phyloP scores from a whole-genome alignment of 306 rosid genomes.

The Clitoria ternatea region DNA sequence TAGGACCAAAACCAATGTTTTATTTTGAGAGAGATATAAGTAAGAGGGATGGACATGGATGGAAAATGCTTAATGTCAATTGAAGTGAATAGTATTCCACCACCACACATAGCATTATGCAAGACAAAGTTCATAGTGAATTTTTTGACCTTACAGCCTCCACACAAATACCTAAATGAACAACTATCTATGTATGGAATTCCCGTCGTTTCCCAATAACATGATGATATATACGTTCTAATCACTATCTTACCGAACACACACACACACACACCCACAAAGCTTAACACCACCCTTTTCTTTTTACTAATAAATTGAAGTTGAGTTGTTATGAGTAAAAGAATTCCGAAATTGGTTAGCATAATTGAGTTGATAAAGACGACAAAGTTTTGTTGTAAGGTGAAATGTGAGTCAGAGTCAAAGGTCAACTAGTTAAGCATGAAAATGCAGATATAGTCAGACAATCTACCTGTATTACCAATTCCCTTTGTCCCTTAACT shows the following conservation, averaged over 20 bases:
- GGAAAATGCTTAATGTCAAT: slow-evolving; percentile 29
- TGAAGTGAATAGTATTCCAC: slow-evolving; percentile 61
- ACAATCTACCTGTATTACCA: slow-evolving; percentile 38
- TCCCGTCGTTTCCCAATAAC: slow-evolving; percentile 49
- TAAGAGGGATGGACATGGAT: slow-evolving; percentile 20
- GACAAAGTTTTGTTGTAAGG: slow-evolving; percentile 17
- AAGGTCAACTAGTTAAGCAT: slow-evolving; percentile 44
- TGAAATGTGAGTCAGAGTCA: slow-evolving; percentile 39
- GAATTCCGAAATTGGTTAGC: neutral
- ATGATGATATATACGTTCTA: slow-evolving; percentile 39
- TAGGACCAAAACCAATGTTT: slow-evolving; percentile 8
- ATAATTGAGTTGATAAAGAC: neutral
- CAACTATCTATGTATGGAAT: slow-evolving; percentile 51
- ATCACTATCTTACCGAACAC: slow-evolving; percentile 28
- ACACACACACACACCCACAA: neutral
- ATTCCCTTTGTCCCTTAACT: slow-evolving; percentile 37
- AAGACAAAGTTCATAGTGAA: slow-evolving; percentile 34
- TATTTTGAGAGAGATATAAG: neutral
- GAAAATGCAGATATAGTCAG: slow-evolving; percentile 34
- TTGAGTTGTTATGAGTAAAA: too few relatives aligned
- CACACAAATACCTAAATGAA: slow-evolving; percentile 41
- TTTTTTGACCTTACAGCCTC: slow-evolving; percentile 52
- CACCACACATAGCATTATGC: slow-evolving; percentile 28
- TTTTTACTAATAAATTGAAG: too few relatives aligned
- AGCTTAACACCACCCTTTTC: neutral